Evolutionary conservation across 345 rosid genomes (phyloP).

Genomic region (Dipteronia sinensis): DNA sequence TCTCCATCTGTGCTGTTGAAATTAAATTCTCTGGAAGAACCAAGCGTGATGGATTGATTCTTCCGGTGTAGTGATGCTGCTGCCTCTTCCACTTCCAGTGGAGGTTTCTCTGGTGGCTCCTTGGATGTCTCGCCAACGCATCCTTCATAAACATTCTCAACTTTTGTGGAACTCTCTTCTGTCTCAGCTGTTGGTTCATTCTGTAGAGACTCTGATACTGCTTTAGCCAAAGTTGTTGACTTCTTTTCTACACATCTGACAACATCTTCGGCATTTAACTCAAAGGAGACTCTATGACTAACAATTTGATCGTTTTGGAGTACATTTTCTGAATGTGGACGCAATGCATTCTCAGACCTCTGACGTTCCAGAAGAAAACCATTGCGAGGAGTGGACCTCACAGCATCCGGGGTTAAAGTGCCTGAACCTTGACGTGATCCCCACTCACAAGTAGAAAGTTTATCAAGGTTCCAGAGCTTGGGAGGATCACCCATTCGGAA

Average conservation of each 20-base stretch:
- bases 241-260: conserved; percentile 48
- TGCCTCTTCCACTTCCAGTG: conserved; percentile 31
- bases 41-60: conserved; percentile 52
- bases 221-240: conserved; percentile 46
- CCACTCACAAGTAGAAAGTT: conserved; percentile 39
- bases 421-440: conserved; percentile 51
- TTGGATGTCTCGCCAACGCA: conserved; percentile 39
- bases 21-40: conserved; percentile 67
- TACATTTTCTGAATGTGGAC: conserved; percentile 23
- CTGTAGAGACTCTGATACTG: conserved; percentile 20
- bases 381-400: conserved; percentile 36
- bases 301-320: conserved; percentile 27
- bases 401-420: conserved; percentile 55
- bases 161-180: conserved; percentile 26
- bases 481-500: conserved; percentile 66
- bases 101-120: conserved; percentile 31
- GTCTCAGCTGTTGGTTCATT: conserved; percentile 29
- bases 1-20: conserved; percentile 62
- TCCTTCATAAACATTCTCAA: conserved; percentile 18
- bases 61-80: conserved; percentile 38
- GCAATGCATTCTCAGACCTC: conserved; percentile 30
- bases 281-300: conserved; percentile 59
- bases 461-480: conserved; percentile 63
- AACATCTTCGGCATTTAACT: conserved; percentile 51
- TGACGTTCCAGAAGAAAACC: conserved; percentile 36